Evolutionary conservation across 140 eudicot species (phyloP).

Genomic region (Oenanthe javanica): DNA sequence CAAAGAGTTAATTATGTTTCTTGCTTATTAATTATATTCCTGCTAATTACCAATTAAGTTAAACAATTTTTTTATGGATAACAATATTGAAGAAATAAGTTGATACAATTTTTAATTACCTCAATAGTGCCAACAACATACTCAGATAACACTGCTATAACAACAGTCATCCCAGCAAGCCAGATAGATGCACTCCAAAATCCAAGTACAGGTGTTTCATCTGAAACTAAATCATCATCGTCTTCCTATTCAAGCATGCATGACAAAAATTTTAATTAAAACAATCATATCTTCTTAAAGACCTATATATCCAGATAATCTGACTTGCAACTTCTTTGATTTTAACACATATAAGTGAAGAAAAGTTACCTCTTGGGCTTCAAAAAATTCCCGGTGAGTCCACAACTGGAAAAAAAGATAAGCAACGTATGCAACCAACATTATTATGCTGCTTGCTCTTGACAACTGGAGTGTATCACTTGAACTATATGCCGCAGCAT

Average conservation of each 20-base stretch:
- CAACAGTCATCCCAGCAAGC: conserved; percentile 60
- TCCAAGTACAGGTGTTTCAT: conserved; percentile 29
- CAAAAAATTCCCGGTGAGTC: conserved; percentile 42
- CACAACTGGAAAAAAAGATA: conserved; percentile 47
- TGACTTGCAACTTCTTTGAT: not conserved
- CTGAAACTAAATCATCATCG: conserved; percentile 18
- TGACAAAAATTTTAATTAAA: not conserved
- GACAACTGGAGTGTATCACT: conserved; percentile 29
- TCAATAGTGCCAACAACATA: conserved; percentile 75
- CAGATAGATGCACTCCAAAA: conserved; percentile 43
- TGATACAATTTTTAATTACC: not conserved
- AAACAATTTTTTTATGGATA: not conserved
- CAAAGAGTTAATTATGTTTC: not conserved
- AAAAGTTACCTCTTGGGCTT: not conserved
- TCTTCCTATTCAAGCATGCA: conserved; percentile 10
- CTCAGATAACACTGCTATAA: conserved; percentile 69
- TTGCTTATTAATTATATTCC: not conserved
- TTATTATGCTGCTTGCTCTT: conserved; percentile 34
- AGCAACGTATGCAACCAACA: conserved; percentile 38
- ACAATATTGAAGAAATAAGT: not conserved
- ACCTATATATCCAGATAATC: not conserved
- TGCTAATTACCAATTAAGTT: not conserved
- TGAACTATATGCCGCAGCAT: conserved; percentile 6
- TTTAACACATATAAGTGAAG: not conserved
- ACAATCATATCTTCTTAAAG: not conserved